These are phyloP conservation scores for Mycena floridula DNA, from an alignment of 768 basidiomycete species.

Conservation along the genomic window DNA sequence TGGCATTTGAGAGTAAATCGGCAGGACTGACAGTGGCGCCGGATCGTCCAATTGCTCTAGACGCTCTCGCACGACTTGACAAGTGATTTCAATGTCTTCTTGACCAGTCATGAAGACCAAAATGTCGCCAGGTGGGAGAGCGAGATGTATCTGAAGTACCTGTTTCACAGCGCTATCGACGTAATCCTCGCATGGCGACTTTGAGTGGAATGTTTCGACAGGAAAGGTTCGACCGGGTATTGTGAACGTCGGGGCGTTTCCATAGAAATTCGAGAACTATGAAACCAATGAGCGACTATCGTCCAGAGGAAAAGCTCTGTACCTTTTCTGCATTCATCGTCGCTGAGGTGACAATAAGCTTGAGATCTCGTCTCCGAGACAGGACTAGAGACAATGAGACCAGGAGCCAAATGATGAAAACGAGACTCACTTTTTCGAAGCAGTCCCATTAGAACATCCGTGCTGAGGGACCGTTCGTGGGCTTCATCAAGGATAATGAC, in stretches of 20 bases:
- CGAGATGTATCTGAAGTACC: conserved; percentile 93
- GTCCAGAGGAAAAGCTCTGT: conserved; percentile 6
- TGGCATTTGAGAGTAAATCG: conserved; percentile 99
- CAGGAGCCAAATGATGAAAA: not conserved
- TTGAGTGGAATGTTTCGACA: conserved; percentile 92
- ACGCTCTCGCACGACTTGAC: conserved; percentile 90
- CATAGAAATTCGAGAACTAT: conserved; percentile 95
- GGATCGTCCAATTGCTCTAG: conserved; percentile 90
- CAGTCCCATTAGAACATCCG: conserved; percentile 97
- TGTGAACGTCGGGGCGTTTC: conserved; percentile 90
- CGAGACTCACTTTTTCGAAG: conserved; percentile 74
- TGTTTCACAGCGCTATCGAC: conserved; percentile 98
- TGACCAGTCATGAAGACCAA: conserved; percentile 99
- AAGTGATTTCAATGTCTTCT: conserved; percentile 97
- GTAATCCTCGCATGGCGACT: conserved; percentile 98
- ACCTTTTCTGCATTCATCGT: conserved; percentile 99
- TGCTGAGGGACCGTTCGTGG: conserved; percentile 94
- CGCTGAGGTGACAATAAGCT: conserved; percentile 95
- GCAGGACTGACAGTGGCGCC: conserved; percentile 80
- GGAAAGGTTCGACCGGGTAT: conserved; percentile 93
- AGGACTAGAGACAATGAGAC: conserved; percentile 46
- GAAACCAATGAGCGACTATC: not conserved
- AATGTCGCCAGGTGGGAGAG: conserved; percentile 89
- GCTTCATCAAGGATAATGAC: conserved; percentile 99
- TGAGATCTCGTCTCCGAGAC: conserved; percentile 86